Percentiles rank a stretch among this genome's conserved stretches.
Evolutionary conservation across 352 stramenopile genomes (phyloP).

Genomic region (Phytopythium delawarense): DNA sequence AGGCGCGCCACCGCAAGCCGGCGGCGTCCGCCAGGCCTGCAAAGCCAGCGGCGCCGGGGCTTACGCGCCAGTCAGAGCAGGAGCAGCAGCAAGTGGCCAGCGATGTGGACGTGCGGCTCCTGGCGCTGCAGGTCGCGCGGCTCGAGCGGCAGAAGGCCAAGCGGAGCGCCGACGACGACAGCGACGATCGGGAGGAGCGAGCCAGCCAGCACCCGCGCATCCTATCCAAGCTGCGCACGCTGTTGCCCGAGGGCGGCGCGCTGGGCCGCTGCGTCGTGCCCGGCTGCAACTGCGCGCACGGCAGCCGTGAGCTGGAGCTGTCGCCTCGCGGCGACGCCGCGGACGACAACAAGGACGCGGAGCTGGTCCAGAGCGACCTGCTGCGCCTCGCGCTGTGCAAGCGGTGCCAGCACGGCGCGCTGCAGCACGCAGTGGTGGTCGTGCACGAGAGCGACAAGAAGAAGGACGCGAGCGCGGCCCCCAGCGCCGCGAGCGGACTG

Average conservation of each 20-base stretch:
- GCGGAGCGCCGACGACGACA: conserved; percentile 7
- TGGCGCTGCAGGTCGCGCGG: background rate
- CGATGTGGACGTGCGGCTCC: conserved; percentile 5
- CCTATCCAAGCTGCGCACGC: conserved; percentile 29
- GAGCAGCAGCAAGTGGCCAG: background rate
- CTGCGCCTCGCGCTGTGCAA: conserved; percentile 38
- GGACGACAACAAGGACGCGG: background rate
- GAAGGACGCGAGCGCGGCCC: background rate
- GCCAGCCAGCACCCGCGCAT: conserved; percentile 26
- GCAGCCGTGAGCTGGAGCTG: conserved; percentile 31
- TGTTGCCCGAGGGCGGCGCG: conserved; percentile 50
- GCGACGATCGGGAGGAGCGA: conserved; percentile 11
- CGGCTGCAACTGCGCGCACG: conserved; percentile 53
- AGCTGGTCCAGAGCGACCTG: conserved; percentile 13
- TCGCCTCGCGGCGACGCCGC: background rate
- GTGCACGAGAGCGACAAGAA: conserved; percentile 27
- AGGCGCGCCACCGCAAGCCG: conserved; percentile 41
- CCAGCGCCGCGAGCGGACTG: conserved; percentile 3
- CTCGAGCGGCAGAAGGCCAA: conserved; percentile 13
- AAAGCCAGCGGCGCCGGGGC: background rate
- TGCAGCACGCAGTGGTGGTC: conserved; percentile 57
- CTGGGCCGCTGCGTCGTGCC: conserved; percentile 55
- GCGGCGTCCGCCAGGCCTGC: conserved; percentile 10
- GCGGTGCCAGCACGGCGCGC: conserved; percentile 63
- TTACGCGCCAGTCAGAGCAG: background rate